Evolutionary conservation across 2,329 filamentous ascomycete species (phyloP).

Genomic region (Dissoconium aciculare): DNA sequence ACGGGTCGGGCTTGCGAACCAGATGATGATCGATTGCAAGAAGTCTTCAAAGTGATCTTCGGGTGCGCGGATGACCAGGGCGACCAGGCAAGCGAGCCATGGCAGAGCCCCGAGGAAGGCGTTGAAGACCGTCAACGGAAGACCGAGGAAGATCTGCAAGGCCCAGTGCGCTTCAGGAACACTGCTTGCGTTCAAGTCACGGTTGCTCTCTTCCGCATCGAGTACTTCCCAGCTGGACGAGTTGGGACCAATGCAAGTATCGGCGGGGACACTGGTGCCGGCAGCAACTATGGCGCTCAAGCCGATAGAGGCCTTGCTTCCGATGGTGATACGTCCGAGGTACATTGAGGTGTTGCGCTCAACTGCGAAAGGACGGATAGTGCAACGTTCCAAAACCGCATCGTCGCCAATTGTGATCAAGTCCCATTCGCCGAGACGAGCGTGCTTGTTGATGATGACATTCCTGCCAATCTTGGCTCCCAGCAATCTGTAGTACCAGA

Average conservation of each 20-base stretch:
- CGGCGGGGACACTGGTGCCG: conserved; percentile 34
- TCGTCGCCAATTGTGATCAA: conserved; percentile 40
- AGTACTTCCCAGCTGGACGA: conserved; percentile 43
- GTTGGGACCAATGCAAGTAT: conserved; percentile 41
- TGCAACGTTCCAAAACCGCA: conserved; percentile 34
- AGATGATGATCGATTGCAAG: conserved; percentile 32
- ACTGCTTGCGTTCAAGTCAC: conserved; percentile 28
- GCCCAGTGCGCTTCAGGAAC: conserved; percentile 33
- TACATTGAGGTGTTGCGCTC: conserved; percentile 46
- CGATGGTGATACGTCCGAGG: conserved; percentile 37
- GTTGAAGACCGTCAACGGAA: conserved; percentile 29
- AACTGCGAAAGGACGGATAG: conserved; percentile 38
- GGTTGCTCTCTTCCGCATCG: conserved; percentile 34
- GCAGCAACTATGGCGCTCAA: conserved; percentile 37
- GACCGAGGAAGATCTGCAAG: conserved; percentile 29
- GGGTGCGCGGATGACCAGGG: conserved; percentile 31
- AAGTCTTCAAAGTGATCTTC: conserved; percentile 19
- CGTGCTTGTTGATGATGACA: conserved; percentile 33
- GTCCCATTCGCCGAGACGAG: conserved; percentile 41
- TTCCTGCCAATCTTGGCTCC: conserved; percentile 39
- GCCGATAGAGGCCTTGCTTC: conserved; percentile 35
- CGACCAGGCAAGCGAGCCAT: conserved; percentile 28
- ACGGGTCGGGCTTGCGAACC: conserved; percentile 35
- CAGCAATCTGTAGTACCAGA: conserved; percentile 37
- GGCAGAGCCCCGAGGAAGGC: conserved; percentile 33